Conservation (phyloP, 2,329 filamentous ascomycete genomes). For the Kalmusia sp. region DNA sequence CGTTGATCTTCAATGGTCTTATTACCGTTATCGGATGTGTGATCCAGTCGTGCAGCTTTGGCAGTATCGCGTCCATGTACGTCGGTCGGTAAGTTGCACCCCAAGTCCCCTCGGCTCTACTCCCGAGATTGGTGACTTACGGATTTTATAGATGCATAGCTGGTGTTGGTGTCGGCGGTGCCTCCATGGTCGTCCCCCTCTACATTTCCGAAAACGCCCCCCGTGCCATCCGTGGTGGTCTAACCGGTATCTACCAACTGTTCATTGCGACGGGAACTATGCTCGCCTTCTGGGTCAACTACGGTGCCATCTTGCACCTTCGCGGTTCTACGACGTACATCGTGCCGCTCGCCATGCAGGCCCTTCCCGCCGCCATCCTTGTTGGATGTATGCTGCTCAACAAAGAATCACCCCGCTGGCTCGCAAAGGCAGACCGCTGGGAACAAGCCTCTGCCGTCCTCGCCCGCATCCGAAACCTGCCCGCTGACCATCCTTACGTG, state of each 20-base stretch:
- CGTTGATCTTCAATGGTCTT: slow-evolving; percentile 63
- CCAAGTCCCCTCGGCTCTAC: neutral
- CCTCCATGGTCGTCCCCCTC: slow-evolving; percentile 65
- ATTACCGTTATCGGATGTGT: slow-evolving; percentile 68
- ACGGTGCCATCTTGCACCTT: slow-evolving; percentile 57
- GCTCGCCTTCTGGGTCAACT: slow-evolving; percentile 63
- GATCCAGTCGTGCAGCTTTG: slow-evolving; percentile 68
- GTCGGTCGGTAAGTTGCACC: slow-evolving; percentile 65
- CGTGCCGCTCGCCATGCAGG: slow-evolving; percentile 70
- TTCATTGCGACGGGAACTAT: slow-evolving; percentile 62
- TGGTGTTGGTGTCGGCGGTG: slow-evolving; percentile 60
- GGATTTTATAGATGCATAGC: slow-evolving; percentile 54
- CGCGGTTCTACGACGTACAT: slow-evolving; percentile 61
- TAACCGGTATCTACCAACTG: slow-evolving; percentile 68
- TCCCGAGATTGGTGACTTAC: slow-evolving; percentile 15
- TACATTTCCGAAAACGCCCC: slow-evolving; percentile 69
- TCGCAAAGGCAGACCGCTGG: slow-evolving; percentile 72
- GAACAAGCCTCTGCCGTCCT: slow-evolving; percentile 67
- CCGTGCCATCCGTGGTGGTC: slow-evolving; percentile 64
- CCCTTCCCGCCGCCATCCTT: slow-evolving; percentile 67
- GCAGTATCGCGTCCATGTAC: slow-evolving; percentile 69
- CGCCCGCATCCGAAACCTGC: slow-evolving; percentile 63
- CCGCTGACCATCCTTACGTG: slow-evolving; percentile 44
- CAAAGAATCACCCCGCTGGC: slow-evolving; percentile 72
- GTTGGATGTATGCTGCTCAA: slow-evolving; percentile 68